These are phyloP conservation scores for Drosera capensis DNA, from an alignment of 148 eudicot species.

Conservation along the genomic window DNA sequence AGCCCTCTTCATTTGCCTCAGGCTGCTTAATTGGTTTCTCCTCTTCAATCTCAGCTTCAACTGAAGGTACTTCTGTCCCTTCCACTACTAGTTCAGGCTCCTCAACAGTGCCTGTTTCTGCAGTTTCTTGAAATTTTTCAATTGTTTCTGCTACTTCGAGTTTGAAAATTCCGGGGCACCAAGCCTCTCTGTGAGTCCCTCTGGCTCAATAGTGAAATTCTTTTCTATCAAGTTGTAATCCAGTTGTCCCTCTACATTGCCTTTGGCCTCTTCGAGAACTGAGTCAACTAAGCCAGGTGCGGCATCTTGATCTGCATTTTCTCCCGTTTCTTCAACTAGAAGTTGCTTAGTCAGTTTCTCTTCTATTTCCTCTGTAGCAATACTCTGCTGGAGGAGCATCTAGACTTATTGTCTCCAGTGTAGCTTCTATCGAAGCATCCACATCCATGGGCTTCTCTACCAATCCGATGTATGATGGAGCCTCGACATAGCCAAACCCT, in stretches of 20 bases:
- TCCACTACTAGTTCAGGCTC: slow-evolving; percentile 6
- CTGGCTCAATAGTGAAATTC: no score
- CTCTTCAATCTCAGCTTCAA: slow-evolving; percentile 9
- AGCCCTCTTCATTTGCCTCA: not conserved
- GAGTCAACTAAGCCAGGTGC: slow-evolving; percentile 3
- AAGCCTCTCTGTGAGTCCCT: slow-evolving; percentile 6
- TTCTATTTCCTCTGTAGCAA: slow-evolving; percentile 10
- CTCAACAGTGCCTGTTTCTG: slow-evolving; percentile 14
- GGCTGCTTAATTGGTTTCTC: slow-evolving; percentile 9
- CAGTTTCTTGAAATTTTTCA: no score
- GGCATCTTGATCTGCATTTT: no score
- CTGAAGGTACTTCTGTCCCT: slow-evolving; percentile 8
- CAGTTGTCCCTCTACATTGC: slow-evolving; percentile 5
- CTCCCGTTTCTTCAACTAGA: not conserved
- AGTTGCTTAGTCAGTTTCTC: slow-evolving; percentile 3
- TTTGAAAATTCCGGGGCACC: slow-evolving; percentile 8
- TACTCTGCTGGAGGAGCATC: slow-evolving; percentile 4
- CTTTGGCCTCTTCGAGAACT: slow-evolving; percentile 7
- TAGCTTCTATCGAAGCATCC: no score
- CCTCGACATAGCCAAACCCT: no score
- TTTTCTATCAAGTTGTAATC: slow-evolving; percentile 1
- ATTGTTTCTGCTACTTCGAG: not conserved
- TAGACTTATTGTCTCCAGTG: no score
- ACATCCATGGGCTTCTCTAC: no score
- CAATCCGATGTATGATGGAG: no score